A percentile compares a stretch with the other conserved stretches of the same genome.
phyloP scores from a whole-genome alignment of 2,329 filamentous ascomycete species.

The Aureobasidium sp. region DNA sequence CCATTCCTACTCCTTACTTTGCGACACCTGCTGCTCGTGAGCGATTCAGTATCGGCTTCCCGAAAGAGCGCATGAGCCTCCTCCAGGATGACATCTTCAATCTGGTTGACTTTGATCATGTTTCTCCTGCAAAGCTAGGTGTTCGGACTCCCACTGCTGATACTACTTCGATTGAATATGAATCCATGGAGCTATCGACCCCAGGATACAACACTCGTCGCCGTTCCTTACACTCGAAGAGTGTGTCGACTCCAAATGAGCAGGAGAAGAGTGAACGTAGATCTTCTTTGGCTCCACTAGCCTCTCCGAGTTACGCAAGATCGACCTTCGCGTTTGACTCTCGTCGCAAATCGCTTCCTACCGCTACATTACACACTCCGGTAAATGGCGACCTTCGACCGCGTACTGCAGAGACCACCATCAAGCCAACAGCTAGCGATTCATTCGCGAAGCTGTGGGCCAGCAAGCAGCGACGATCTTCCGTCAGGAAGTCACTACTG shows the following conservation, averaged over 20 bases:
- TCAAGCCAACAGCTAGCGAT: slow-evolving; percentile 18
- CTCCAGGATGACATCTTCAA: slow-evolving; percentile 8
- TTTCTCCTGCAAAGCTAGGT: not conserved
- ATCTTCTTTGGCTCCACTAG: not conserved
- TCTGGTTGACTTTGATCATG: slow-evolving; percentile 5
- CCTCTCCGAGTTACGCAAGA: slow-evolving; percentile 23
- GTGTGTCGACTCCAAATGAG: not conserved
- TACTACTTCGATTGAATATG: not conserved
- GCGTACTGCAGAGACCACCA: slow-evolving; percentile 22
- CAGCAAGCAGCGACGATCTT: slow-evolving; percentile 13
- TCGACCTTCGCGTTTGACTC: slow-evolving; percentile 24
- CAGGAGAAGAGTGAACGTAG: not conserved
- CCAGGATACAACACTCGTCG: not conserved
- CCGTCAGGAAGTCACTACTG: not conserved
- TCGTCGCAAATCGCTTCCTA: slow-evolving; percentile 26
- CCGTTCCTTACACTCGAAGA: not conserved
- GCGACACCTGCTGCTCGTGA: not conserved
- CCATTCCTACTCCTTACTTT: slow-evolving; percentile 7
- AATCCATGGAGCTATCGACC: not conserved
- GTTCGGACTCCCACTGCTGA: not conserved
- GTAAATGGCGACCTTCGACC: slow-evolving; percentile 17
- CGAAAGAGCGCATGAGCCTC: slow-evolving; percentile 7
- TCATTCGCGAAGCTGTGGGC: slow-evolving; percentile 18
- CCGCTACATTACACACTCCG: slow-evolving; percentile 15
- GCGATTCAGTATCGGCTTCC: not conserved